These are phyloP conservation scores for Mortierella claussenii DNA, from an alignment of 192 early-diverging fungal genomes.

Conservation along the genomic window DNA sequence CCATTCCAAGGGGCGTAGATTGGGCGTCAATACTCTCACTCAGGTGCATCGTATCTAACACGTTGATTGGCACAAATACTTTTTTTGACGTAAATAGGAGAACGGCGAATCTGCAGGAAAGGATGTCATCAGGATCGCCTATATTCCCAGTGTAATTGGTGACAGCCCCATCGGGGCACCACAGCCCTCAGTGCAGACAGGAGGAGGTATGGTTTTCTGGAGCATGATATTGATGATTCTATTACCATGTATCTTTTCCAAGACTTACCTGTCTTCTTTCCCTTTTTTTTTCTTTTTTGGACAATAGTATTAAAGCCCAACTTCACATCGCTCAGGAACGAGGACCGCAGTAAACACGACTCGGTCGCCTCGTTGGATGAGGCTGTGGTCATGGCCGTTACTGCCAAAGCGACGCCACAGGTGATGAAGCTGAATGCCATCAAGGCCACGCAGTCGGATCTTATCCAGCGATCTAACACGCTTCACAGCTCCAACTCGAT, in stretches of 20 bases:
- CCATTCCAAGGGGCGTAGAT: background rate
- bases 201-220: constrained; percentile 9
- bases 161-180: constrained; percentile 21
- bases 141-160: constrained; percentile 50
- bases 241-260: background rate
- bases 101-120: constrained; percentile 14
- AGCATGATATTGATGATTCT: background rate
- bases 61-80: too few species aligned
- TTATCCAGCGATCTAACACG: constrained; percentile 45
- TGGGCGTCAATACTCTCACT: background rate
- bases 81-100: background rate
- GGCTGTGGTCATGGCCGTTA: constrained; percentile 52
- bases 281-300: background rate
- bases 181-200: constrained; percentile 11
- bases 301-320: constrained; percentile 13
- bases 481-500: constrained; percentile 50
- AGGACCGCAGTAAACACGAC: constrained; percentile 35
- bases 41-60: too few species aligned
- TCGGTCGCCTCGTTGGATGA: constrained; percentile 42
- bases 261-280: background rate
- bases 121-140: constrained; percentile 51
- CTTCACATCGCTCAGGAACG: constrained; percentile 12
- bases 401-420: constrained; percentile 40
- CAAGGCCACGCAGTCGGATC: constrained; percentile 34
- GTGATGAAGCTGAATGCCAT: constrained; percentile 47